phyloP scores from a whole-genome alignment of 306 rosid species.

The Rubus idaeus region DNA sequence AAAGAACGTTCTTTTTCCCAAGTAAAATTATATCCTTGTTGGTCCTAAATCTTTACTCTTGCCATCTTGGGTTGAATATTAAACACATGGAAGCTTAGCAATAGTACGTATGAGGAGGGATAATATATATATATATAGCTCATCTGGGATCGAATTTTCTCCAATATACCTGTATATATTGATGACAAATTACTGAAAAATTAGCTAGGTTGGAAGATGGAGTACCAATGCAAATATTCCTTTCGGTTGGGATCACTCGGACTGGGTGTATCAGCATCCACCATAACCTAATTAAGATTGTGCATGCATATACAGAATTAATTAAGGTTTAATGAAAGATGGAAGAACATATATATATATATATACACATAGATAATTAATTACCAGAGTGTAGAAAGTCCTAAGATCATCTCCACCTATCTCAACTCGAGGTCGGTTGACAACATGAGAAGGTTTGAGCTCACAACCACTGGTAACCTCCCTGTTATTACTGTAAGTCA shows the following conservation, averaged over 20 bases:
- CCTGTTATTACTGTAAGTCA: slow-evolving; percentile 20
- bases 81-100: background rate
- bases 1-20: background rate
- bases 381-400: slow-evolving; percentile 56
- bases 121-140: no score
- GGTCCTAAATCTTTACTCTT: background rate
- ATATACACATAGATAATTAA: background rate
- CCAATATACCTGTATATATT: no score
- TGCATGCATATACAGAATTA: no score
- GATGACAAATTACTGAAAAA: no score
- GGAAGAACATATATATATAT: background rate
- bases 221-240: slow-evolving; percentile 63
- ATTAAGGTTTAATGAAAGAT: background rate
- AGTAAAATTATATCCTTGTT: background rate
- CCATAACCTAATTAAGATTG: slow-evolving; percentile 40
- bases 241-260: slow-evolving; percentile 57
- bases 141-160: no score
- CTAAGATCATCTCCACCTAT: slow-evolving; percentile 57
- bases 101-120: no score
- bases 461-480: slow-evolving; percentile 56
- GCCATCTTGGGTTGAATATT: background rate
- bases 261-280: slow-evolving; percentile 67
- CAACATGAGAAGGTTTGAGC: slow-evolving; percentile 51
- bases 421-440: slow-evolving; percentile 46
- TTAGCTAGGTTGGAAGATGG: background rate